Evolutionary conservation across 2,329 filamentous ascomycete genomes (phyloP).

Genomic region (Phymatotrichopsis omnivora): DNA sequence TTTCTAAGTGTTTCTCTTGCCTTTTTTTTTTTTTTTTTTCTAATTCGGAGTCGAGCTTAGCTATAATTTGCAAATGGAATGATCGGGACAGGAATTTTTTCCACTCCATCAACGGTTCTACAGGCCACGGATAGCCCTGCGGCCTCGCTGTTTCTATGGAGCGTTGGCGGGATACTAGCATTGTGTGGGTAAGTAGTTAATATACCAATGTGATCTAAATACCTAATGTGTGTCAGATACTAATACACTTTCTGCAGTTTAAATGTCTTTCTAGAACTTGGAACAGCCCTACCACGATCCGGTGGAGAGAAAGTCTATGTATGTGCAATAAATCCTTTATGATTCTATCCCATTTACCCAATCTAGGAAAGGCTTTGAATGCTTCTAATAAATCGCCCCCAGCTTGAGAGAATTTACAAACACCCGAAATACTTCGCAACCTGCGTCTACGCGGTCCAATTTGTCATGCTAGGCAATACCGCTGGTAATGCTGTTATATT

Average conservation of each 20-base stretch:
- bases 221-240: too few species aligned
- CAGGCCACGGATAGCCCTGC: constrained; percentile 40
- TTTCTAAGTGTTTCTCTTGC: too few species aligned
- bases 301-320: constrained; percentile 43
- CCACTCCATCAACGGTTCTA: constrained; percentile 41
- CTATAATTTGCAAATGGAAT: constrained; percentile 11
- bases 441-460: constrained; percentile 41
- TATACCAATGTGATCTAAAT: neutral
- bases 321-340: neutral
- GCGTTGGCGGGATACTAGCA: constrained; percentile 39
- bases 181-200: constrained; percentile 12
- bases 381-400: constrained; percentile 4
- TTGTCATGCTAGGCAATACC: constrained; percentile 42
- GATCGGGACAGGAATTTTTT: constrained; percentile 43
- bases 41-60: too few species aligned
- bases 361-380: too few species aligned
- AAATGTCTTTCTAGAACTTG: constrained; percentile 38
- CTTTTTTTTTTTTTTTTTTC: too few species aligned
- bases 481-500: constrained; percentile 43
- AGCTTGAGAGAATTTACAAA: constrained; percentile 41
- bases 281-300: constrained; percentile 37
- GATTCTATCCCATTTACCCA: neutral
- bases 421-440: constrained; percentile 38
- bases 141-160: constrained; percentile 42
- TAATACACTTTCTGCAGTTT: constrained; percentile 33